Evolutionary conservation across 2,329 filamentous ascomycete species (phyloP).

Genomic region (Hypoxylon sp.): DNA sequence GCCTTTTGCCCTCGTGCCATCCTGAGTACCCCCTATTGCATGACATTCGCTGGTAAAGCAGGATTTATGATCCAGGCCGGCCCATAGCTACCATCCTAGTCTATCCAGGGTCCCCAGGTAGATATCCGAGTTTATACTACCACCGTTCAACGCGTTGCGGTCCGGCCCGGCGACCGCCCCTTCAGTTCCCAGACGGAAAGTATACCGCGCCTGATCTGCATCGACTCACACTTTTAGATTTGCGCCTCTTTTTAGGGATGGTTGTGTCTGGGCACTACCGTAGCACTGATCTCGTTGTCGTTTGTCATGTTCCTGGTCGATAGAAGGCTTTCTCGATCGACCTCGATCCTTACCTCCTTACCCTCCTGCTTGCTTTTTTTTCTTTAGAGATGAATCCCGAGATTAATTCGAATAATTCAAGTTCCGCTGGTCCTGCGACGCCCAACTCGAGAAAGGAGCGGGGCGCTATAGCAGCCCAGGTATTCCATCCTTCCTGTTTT

Average conservation of each 20-base stretch:
- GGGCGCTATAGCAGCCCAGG: constrained; percentile 59
- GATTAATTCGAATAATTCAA: constrained; percentile 49
- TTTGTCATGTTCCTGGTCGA: constrained; percentile 47
- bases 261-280: constrained; percentile 42
- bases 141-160: constrained; percentile 43
- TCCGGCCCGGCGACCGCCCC: constrained; percentile 42
- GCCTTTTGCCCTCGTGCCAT: constrained; percentile 46
- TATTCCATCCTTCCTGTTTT: constrained; percentile 42
- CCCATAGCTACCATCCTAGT: constrained; percentile 38
- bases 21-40: constrained; percentile 40
- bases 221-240: constrained; percentile 35
- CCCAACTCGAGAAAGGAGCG: constrained; percentile 57
- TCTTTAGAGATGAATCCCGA: constrained; percentile 49
- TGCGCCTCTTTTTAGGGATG: constrained; percentile 42
- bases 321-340: constrained; percentile 42
- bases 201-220: constrained; percentile 42
- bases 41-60: constrained; percentile 39
- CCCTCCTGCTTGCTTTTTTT: constrained; percentile 30
- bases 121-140: constrained; percentile 42
- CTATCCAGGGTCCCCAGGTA: constrained; percentile 33
- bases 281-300: constrained; percentile 35
- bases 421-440: constrained; percentile 55
- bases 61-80: constrained; percentile 40
- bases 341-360: constrained; percentile 37
- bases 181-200: constrained; percentile 39